phyloP scores from a whole-genome alignment of 352 stramenopile genomes.

The Phytophthora quininea region DNA sequence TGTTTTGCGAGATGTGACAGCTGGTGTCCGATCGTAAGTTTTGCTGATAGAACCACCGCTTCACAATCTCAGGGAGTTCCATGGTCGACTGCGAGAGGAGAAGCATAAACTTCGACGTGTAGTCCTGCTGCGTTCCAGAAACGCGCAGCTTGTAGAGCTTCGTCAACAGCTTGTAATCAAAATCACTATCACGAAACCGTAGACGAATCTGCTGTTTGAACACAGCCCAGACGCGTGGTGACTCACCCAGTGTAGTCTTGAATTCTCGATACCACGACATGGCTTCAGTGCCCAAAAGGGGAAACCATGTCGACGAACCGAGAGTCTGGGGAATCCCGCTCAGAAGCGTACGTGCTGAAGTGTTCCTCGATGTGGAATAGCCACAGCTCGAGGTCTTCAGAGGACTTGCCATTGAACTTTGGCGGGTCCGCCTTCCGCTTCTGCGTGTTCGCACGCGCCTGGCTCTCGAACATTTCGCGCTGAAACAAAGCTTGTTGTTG shows the following conservation, averaged over 20 bases:
- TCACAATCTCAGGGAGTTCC: slow-evolving; percentile 1
- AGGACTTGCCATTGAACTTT: not conserved
- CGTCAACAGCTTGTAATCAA: slow-evolving; percentile 1
- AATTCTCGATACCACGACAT: slow-evolving; percentile 12
- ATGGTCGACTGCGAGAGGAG: slow-evolving; percentile 1
- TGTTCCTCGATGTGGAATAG: not conserved
- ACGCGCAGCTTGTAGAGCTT: not conserved
- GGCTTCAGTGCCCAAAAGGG: not conserved
- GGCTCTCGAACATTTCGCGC: slow-evolving; percentile 16
- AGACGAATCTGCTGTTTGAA: not conserved
- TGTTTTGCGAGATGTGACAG: slow-evolving; percentile 1
- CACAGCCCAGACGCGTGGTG: not conserved
- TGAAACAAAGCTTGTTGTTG: slow-evolving; percentile 16
- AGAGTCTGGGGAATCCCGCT: not conserved
- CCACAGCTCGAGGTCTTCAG: not conserved
- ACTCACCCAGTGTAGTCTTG: not conserved
- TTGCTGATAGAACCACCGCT: slow-evolving; percentile 4
- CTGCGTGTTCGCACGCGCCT: not conserved
- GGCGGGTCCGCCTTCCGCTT: not conserved
- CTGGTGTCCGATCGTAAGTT: slow-evolving; percentile 2
- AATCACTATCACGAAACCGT: slow-evolving; percentile 6
- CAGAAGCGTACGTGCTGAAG: not conserved
- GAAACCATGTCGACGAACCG: slow-evolving; percentile 3
- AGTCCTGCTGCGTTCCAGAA: slow-evolving; percentile 7
- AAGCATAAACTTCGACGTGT: slow-evolving; percentile 10